Base-by-base conservation (phyloP, 495 filamentous ascomycete genomes). In the Xylaria scruposa region DNA sequence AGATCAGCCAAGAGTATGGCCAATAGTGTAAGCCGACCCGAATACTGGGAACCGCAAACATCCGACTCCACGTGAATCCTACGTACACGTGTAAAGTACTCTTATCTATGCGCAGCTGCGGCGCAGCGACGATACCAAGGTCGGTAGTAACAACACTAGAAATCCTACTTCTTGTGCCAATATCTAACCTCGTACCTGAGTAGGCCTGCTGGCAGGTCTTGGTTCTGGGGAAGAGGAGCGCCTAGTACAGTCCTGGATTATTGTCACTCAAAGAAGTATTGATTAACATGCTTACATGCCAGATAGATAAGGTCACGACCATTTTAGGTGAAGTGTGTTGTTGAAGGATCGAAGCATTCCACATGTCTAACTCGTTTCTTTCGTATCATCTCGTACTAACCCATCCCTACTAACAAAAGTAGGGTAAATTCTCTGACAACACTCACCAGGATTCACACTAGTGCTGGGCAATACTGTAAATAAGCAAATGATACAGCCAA, bases 11-110 rank as follows among this genome's bases (percentile, higher is more conserved):
- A 67, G 65, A 19, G 49, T 31, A 36, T 1, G 47, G 26, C n/a
- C 42, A 66, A 51, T 49, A 33, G 51, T 29, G 51, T 19, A 36
- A 15, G 3, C 63, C 31, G 17, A 66, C 26, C 63, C 63, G 29
- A n/a, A 66, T 51, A 38, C 17, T 66, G 63, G 62, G 63, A 47
- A 66, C 46, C 44, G 46, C 17, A n/a, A 24, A 49, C 40, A 15
- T n/a, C 21, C 8, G 38, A 49, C 8, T 46, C 21, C 61, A 47
- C 29, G 61, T 17, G 4, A 47, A 17, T 42, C 38, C 38, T 42
- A 42, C 3, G 38, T 31, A 51, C 44, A 51, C 46, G 64, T 53
- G 64, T n/a, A 29, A 54, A 36, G 31, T 24, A 26, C 29, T 26
- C 40, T 64, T 21, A 49, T 36, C 29, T 53, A 67, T 67, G 40